These are phyloP conservation scores for Acanthamoeba sp. DNA, from an alignment of 208 protist genomes.

Conservation along the genomic window DNA sequence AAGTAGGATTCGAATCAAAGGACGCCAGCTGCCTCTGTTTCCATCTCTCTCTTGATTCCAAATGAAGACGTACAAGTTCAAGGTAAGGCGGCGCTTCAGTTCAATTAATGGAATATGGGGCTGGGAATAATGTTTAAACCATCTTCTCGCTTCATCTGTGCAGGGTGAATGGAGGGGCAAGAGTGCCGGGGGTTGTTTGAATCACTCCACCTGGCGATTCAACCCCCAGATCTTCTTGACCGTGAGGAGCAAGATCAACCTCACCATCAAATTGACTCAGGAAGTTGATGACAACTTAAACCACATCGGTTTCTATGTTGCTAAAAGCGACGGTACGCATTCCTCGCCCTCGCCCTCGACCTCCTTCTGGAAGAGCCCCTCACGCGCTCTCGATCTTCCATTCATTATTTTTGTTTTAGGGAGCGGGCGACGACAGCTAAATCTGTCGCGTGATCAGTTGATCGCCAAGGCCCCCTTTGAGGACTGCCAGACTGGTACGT, in stretches of 20 bases:
- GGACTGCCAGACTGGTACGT: constrained; percentile 51
- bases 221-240: constrained; percentile 69
- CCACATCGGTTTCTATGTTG: constrained; percentile 71
- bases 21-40: background rate
- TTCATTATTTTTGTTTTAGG: constrained; percentile 39
- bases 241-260: constrained; percentile 44
- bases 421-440: constrained; percentile 62
- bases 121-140: background rate
- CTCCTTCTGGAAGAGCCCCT: background rate
- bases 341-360: background rate
- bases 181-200: constrained; percentile 70
- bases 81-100: background rate
- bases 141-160: background rate
- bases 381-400: background rate
- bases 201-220: constrained; percentile 69
- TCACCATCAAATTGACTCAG: constrained; percentile 60
- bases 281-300: constrained; percentile 54
- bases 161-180: constrained; percentile 62
- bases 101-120: background rate
- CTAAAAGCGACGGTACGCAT: constrained; percentile 38
- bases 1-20: background rate
- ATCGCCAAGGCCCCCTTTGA: constrained; percentile 69
- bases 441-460: constrained; percentile 37
- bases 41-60: background rate
- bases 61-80: constrained; percentile 76